Evolutionary conservation across 116 monocot genomes (phyloP).

Genomic region (Phalaenopsis hybrid): DNA sequence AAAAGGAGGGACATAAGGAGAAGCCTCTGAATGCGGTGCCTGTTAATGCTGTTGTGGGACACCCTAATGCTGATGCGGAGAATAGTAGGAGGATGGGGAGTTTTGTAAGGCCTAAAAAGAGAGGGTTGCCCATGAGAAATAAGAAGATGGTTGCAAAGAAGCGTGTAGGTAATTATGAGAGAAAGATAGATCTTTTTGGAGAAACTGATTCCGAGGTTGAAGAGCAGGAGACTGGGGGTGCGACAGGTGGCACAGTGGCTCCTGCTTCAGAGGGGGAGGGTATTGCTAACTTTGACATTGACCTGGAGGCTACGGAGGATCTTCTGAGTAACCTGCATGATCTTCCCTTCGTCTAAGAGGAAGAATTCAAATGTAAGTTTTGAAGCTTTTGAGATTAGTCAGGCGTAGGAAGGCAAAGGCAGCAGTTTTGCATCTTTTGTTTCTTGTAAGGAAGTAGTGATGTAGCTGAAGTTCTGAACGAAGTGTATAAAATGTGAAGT

Average conservation of each 20-base stretch:
- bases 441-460: neutral
- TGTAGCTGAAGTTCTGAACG: conserved; percentile 1
- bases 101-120: neutral
- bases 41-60: neutral
- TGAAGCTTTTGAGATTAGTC: neutral
- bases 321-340: conserved; percentile 8
- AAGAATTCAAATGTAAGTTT: neutral
- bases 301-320: conserved; percentile 11
- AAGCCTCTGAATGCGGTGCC: conserved; percentile 10
- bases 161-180: conserved; percentile 8
- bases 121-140: conserved; percentile 1
- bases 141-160: conserved; percentile 8
- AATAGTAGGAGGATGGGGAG: neutral
- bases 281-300: conserved; percentile 10
- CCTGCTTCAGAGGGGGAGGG: conserved; percentile 4
- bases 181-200: conserved; percentile 10
- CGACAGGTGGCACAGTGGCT: neutral
- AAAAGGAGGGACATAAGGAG: neutral
- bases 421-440: conserved; percentile 3
- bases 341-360: conserved; percentile 6
- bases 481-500: neutral
- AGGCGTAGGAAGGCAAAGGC: neutral
- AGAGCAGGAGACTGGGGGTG: neutral
- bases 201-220: conserved; percentile 7
- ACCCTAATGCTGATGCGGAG: neutral